These are phyloP conservation scores for Aspergillus bombycis DNA, from an alignment of 2,329 filamentous ascomycete genomes.

Conservation along the genomic window DNA sequence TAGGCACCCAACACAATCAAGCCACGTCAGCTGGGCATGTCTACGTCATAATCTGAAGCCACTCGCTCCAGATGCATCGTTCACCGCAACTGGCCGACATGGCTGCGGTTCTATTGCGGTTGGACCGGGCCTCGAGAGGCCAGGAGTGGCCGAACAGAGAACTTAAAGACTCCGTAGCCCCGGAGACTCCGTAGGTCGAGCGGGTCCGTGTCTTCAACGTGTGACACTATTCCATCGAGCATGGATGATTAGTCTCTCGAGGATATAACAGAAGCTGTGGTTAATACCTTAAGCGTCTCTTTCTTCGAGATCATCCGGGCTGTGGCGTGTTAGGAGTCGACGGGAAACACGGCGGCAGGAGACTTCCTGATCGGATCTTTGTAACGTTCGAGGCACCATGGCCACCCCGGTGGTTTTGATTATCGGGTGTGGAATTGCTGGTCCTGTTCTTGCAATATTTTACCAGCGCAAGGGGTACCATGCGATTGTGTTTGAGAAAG, in stretches of 20 bases:
- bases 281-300: neutral
- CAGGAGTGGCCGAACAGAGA: neutral
- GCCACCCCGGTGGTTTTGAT: neutral
- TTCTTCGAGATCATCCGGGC: neutral
- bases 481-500: conserved; percentile 10
- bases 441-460: conserved; percentile 2
- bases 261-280: neutral
- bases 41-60: neutral
- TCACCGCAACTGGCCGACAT: neutral
- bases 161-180: neutral
- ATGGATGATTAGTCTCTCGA: neutral
- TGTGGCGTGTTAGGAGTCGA: neutral
- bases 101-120: neutral
- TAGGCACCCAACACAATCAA: neutral
- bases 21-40: neutral
- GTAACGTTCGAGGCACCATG: neutral
- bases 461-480: conserved; percentile 8
- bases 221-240: neutral
- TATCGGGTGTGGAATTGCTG: conserved; percentile 11
- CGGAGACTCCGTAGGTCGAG: neutral
- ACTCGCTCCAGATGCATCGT: neutral
- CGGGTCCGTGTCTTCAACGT: neutral
- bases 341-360: neutral
- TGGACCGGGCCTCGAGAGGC: neutral
- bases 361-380: neutral